phyloP scores from a whole-genome alignment of 2,329 filamentous ascomycete genomes.

The Dactylellina drechsleri region DNA sequence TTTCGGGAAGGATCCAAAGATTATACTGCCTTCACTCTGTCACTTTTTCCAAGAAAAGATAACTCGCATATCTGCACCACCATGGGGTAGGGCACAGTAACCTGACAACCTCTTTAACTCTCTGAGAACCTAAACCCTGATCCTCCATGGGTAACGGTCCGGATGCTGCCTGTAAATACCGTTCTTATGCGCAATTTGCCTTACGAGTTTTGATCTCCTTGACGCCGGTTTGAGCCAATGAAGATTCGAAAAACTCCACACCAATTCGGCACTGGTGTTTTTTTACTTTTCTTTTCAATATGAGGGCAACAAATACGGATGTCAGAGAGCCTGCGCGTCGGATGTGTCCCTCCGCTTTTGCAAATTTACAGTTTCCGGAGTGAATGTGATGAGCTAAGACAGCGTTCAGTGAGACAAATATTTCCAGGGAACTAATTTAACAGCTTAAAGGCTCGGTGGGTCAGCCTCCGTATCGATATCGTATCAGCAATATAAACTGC shows the following conservation, averaged over 20 bases:
- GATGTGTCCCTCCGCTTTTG: conserved; percentile 38
- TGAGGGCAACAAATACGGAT: conserved; percentile 33
- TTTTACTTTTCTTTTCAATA: background rate
- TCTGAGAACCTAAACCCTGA: conserved; percentile 55
- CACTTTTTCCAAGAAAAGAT: conserved; percentile 53
- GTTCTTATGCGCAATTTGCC: conserved; percentile 54
- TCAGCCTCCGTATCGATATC: conserved; percentile 41
- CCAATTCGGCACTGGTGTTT: conserved; percentile 43
- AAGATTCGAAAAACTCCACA: conserved; percentile 53
- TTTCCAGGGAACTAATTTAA: conserved; percentile 9
- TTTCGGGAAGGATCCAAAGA: conserved; percentile 54
- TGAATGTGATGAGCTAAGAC: conserved; percentile 5
- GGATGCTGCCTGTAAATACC: conserved; percentile 54
- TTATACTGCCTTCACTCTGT: conserved; percentile 46
- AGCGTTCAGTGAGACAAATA: conserved; percentile 17
- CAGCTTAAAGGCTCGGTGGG: conserved; percentile 12
- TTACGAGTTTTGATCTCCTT: conserved; percentile 25
- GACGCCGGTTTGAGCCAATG: conserved; percentile 45
- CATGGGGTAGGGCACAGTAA: conserved; percentile 51
- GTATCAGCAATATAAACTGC: conserved; percentile 33
- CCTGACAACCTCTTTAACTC: conserved; percentile 52
- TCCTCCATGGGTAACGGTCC: conserved; percentile 42
- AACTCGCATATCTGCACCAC: conserved; percentile 48
- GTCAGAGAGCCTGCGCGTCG: background rate
- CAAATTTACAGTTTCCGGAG: conserved; percentile 21